These are phyloP conservation scores for Wallacemonas sp. DNA, from an alignment of 208 protist genomes.

Conservation along the genomic window DNA sequence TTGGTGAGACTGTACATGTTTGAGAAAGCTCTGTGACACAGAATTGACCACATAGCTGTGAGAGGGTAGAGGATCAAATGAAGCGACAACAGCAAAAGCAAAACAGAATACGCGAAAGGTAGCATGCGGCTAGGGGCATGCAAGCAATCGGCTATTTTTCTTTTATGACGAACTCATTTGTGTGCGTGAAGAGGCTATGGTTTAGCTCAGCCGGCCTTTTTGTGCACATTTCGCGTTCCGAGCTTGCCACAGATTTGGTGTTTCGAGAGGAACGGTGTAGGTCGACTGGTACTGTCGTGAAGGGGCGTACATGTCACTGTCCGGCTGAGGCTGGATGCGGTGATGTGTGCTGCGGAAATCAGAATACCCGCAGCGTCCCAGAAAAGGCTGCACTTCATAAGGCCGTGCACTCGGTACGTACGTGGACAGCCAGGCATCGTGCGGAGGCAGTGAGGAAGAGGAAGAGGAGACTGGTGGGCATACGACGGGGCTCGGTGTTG, in stretches of 20 bases:
- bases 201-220: background rate
- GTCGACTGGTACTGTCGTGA: slow-evolving; percentile 2
- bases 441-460: background rate
- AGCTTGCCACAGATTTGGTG: slow-evolving; percentile 20
- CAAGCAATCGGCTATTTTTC: too few species aligned
- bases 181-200: too few species aligned
- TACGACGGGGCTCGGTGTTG: too few species aligned
- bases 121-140: too few species aligned
- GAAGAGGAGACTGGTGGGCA: too few species aligned
- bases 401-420: slow-evolving; percentile 16
- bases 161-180: too few species aligned
- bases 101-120: too few species aligned
- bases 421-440: slow-evolving; percentile 9
- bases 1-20: too few species aligned
- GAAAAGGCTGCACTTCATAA: slow-evolving; percentile 18
- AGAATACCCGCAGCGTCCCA: slow-evolving; percentile 17
- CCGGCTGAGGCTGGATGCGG: slow-evolving; percentile 14
- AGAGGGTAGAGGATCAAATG: too few species aligned
- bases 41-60: too few species aligned
- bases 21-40: too few species aligned
- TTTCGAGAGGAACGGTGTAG: slow-evolving; percentile 12
- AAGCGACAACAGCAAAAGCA: too few species aligned
- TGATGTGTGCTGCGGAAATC: slow-evolving; percentile 19
- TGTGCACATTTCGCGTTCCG: background rate
- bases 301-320: slow-evolving; percentile 17